Base-by-base conservation (phyloP, 2,329 filamentous ascomycete genomes). In the Scytalidium sp. region DNA sequence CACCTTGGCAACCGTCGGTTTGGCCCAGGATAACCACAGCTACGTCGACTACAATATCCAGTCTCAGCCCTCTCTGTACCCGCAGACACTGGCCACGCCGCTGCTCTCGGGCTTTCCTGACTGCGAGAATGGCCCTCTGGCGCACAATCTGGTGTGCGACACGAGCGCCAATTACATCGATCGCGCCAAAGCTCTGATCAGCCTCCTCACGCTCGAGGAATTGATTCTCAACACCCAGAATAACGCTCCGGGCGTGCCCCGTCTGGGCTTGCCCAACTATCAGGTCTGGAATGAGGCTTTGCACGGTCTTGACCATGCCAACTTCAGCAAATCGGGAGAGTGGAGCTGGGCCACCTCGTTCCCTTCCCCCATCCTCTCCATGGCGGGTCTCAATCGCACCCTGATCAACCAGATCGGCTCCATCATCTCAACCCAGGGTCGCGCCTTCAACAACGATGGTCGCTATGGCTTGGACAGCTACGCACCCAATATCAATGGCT, bases 401-500 rank as follows among this genome's bases (percentile, higher is more conserved):
- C 65, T 88, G 25, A 78, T 88, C 54, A 63, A 74, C 19, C 67
- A 74, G 5, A 76, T 88, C 3, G 84, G 76, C 2, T 70, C 64
- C 2, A 73, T 81, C 5, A 74, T 83, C 11, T 67, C 68, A 32
- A 85, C 77, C 0, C 84, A 88, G 60, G 81, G 80, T 0, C 73
- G 85, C 36, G 83, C 84, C 0, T 88, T 85, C 61, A 82, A 73
- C 59, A 88, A 88, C 56, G 74, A 64, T 7, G 79, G 78, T 3
- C 69, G 74, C 11, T 76, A 75, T 2, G 79, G 78, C 0, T 61
- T 82, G 13, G 75, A 84, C 60, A 83, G 74, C 60, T 86, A 81
- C 78, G 83, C 84, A 0, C 84, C 84, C 0, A 86, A 87, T 58
- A 83, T 87, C 63, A 87, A 86, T 57, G 75, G 79, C 0, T 87